Evolutionary conservation across 106 monocot species (phyloP), one percentile per base, ranked within the genome.

Genomic region (Dendrobium huoshanense): DNA sequence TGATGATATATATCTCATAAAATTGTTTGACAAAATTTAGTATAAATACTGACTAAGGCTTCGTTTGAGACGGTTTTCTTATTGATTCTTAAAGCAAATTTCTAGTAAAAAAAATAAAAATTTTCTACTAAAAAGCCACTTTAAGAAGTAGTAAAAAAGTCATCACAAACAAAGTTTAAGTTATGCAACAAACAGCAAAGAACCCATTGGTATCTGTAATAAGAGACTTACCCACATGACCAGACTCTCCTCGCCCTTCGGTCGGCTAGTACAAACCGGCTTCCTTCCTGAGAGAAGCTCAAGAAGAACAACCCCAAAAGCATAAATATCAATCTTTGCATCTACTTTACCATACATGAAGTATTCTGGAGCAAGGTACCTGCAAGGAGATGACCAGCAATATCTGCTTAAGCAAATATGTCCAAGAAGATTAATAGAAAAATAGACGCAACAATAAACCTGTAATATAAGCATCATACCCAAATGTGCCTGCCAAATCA

Each of bases 301-400:
- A 13, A 95, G 95, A 80, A 95, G 90, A 25, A 95, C 95, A 5
- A 95, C 92, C 22, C 95, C 95, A 33, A 95, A 95, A 41, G 95
- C 92, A 79, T 95, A 95, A 2, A 95, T 87, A 88, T 95, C 95
- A 20, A 91, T 85, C 79, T 95, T 92, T 77, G 92, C 92, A 54
- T 86, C 88, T 42, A 95, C 87, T 61, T 92, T 91, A 10, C 95
- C 95, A 80, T 85, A 86, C 89, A 92, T 92, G 83, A 95, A 91
- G 80, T 89, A 95, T 84, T 95, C 95, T 40, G 95, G 95, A 64
- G 95, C 95, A 80, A 95, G 80, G 41, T 95, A 95, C 80, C 95
- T 95, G 86, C 70, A 42, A 41, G 17, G 20, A 56, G 29, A 67
- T 16, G 20, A 5, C 67, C 16, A 47, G 37, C 2, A 17, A 40